Evolutionary conservation across 352 stramenopile species (phyloP).

Genomic region (Globisporangium uncinulatum): DNA sequence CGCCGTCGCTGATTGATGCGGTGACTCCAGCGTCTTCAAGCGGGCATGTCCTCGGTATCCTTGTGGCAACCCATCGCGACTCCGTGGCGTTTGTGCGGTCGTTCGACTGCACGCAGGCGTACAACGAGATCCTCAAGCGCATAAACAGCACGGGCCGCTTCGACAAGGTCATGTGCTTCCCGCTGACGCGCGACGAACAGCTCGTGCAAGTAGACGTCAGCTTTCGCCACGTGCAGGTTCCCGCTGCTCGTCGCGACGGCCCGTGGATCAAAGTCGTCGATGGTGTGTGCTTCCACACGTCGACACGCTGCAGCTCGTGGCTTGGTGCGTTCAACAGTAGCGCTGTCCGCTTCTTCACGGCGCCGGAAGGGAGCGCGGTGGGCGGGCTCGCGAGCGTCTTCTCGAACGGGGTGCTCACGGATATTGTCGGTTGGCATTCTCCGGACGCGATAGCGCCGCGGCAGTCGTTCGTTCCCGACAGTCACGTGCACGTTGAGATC

Average conservation of each 20-base stretch:
- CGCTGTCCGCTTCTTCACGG: slow-evolving; percentile 37
- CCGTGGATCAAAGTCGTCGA: slow-evolving; percentile 19
- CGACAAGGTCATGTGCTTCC: slow-evolving; percentile 25
- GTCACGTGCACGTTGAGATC: slow-evolving; percentile 21
- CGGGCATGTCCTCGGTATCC: slow-evolving; percentile 7
- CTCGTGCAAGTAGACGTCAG: slow-evolving; percentile 50
- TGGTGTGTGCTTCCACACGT: slow-evolving; percentile 60
- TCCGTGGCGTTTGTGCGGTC: slow-evolving; percentile 21
- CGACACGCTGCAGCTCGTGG: slow-evolving; percentile 46
- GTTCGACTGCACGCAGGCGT: slow-evolving; percentile 23
- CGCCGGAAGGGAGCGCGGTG: slow-evolving; percentile 24
- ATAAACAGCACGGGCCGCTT: slow-evolving; percentile 15
- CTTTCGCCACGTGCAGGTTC: slow-evolving; percentile 3
- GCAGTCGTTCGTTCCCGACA: slow-evolving; percentile 18
- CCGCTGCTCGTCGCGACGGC: neutral
- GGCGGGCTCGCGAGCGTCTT: slow-evolving; percentile 19
- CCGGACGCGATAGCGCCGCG: neutral
- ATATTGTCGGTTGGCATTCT: slow-evolving; percentile 29
- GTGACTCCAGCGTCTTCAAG: neutral
- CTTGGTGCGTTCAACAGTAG: slow-evolving; percentile 33
- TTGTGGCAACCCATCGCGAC: slow-evolving; percentile 15
- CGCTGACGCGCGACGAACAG: slow-evolving; percentile 23
- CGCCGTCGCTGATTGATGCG: too few relatives aligned
- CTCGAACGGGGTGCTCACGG: slow-evolving; percentile 25
- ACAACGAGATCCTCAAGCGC: slow-evolving; percentile 23